Base-by-base conservation (phyloP, 192 early-diverging fungal genomes). In the Ramicandelaber brevisporus region DNA sequence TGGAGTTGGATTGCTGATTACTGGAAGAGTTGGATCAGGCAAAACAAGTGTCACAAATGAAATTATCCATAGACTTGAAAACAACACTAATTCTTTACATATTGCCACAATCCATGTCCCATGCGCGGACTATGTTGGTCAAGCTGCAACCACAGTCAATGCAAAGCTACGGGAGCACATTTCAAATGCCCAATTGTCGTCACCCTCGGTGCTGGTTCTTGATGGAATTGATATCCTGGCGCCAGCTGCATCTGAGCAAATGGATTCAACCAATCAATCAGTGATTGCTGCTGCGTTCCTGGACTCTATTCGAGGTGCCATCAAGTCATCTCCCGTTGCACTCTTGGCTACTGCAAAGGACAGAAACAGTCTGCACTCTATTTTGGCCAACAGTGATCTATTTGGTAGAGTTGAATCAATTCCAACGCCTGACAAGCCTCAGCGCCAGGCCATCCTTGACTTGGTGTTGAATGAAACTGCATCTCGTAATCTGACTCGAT, bases 1-100 rank as follows among this genome's bases (percentile, higher is more conserved):
- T 1, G 38, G 38, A 22, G 59, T 58, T 2, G 72, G 76, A n/a
- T 40, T 75, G 13, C 41, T 80, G 13, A 24, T 78, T 6, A 65
- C 66, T 26, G 76, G 76, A 6, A 48, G 67, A 5, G 73, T 66
- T 37, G 76, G 76, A 18, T 61, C 71, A 2, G 76, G 76, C n/a
- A 80, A 80, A 29, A 64, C 73, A 9, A 63, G 59, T 21, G 52
- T 77, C 10, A 55, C 55, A 9, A 44, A 57, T n/a, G 44, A 56
- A 6, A 29, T 80, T 11, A 39, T 59, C 12, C 31, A 43, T 26
- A 34, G 37, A 13, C 39, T 65, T 13, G 35, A 40, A 1, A 25
- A 40, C 15, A 46, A 65, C 21, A 27, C 26, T 12, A 38, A 56
- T 2, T 49, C 55, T 26, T 44, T 64, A 25, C 48, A 46, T 8